phyloP scores from a whole-genome alignment of 179 eudicot species.

The Pouteria campechiana region DNA sequence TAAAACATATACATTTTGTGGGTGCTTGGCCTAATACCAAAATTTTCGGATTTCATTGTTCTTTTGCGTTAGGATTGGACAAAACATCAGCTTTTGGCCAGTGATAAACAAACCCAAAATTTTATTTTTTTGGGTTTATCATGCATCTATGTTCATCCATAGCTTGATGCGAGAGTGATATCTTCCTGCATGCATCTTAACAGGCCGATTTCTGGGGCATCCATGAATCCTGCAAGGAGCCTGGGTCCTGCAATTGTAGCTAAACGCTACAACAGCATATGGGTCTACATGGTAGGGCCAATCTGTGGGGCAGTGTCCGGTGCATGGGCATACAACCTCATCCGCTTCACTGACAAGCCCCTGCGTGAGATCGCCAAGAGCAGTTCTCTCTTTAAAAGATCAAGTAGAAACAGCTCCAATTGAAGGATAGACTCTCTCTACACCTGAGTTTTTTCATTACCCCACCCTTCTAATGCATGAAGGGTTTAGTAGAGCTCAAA shows the following conservation, averaged over 20 bases:
- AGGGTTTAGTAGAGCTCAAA: too few species aligned
- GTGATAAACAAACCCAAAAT: too few species aligned
- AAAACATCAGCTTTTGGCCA: too few species aligned
- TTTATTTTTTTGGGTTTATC: background rate
- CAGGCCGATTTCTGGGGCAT: slow-evolving; percentile 95
- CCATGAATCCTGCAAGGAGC: slow-evolving; percentile 96
- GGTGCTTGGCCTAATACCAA: too few species aligned
- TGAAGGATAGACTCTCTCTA: too few species aligned
- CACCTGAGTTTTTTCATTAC: too few species aligned
- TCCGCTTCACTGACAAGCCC: slow-evolving; percentile 74
- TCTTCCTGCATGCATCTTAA: background rate
- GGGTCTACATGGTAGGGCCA: slow-evolving; percentile 81
- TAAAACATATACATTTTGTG: too few species aligned
- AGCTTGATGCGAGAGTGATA: too few species aligned
- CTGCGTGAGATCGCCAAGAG: slow-evolving; percentile 58
- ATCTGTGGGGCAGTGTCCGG: slow-evolving; percentile 61
- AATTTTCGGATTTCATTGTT: too few species aligned
- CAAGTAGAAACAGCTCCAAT: background rate
- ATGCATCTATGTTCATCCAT: background rate
- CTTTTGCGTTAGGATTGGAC: too few species aligned
- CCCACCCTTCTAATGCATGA: too few species aligned
- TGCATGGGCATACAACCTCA: slow-evolving; percentile 73
- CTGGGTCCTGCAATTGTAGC: slow-evolving; percentile 76
- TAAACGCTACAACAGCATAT: slow-evolving; percentile 37
- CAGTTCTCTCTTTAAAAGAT: slow-evolving; percentile 46